These are phyloP conservation scores for Paspalum notatum DNA, from an alignment of 176 grass and related monocot genomes.

Conservation along the genomic window DNA sequence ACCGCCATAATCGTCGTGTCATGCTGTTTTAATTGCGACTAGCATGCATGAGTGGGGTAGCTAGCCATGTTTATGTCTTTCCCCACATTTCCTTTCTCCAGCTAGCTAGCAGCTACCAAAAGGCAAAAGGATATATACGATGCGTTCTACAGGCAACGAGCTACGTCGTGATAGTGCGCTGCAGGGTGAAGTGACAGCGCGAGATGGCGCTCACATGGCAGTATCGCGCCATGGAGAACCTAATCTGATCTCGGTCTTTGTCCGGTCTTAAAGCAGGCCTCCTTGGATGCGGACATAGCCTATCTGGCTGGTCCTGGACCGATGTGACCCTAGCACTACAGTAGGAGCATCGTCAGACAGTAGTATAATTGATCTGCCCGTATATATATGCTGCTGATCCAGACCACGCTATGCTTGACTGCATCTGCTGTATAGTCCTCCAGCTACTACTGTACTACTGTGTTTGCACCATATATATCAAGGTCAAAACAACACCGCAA, in stretches of 20 bases:
- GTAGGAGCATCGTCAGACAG: neutral
- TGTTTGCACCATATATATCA: neutral
- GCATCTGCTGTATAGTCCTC: too few relatives aligned
- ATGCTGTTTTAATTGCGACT: neutral
- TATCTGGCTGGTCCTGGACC: conserved; percentile 38
- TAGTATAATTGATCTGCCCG: neutral
- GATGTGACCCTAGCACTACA: neutral
- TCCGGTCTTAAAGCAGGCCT: conserved; percentile 38
- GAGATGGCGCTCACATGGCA: conserved; percentile 55
- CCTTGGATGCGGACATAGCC: conserved; percentile 45
- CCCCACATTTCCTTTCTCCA: neutral
- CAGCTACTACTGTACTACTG: neutral
- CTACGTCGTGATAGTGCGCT: too few relatives aligned
- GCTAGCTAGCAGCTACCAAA: neutral
- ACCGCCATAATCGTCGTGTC: neutral
- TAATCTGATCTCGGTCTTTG: conserved; percentile 58
- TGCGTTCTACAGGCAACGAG: neutral
- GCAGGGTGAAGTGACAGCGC: conserved; percentile 6
- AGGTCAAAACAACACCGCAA: neutral
- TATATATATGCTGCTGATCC: neutral
- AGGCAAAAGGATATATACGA: neutral
- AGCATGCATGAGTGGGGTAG: neutral
- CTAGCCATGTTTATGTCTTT: neutral
- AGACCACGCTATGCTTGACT: neutral
- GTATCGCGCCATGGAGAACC: conserved; percentile 40